Base-by-base conservation (phyloP, 305 asterid genomes). In the Fraxinus sp. region DNA sequence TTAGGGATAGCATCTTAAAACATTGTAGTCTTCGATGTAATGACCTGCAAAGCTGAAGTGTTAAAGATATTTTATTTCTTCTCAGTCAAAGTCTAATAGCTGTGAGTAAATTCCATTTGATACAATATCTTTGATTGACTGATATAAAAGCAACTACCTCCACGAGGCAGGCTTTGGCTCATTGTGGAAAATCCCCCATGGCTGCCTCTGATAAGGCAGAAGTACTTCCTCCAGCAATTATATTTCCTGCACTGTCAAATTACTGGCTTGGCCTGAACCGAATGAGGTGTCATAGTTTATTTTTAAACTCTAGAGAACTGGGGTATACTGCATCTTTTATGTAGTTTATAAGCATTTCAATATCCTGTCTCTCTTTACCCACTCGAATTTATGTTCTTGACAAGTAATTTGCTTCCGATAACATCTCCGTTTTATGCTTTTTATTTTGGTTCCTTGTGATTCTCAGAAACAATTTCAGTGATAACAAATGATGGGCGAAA, bases 401-500 rank as follows among this genome's bases (percentile, higher is more conserved):
- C 57, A 35, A 74, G 49, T 80, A 13, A 62, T 26, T 85, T 85
- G 55, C 82, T 77, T 62, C 82, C 18, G 52, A 22, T 88, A 79
- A 88, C 83, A 20, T 26, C 66, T 37, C 52, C 30, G 30, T 75
- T 28, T 62, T 30, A 14, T 28, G 75, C 75, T 14, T 70, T 70
- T 70, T 11, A 30, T 70, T 30, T 70, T 70, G 41, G 20, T 78
- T 81, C 30, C 78, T 85, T 70, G 83, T 82, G 80, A 55, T 82
- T 84, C 55, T 76, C 94, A 93, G 98, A 96, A 84, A 86, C 91
- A 26, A 96, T 96, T 82, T 94, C 98, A 24, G 86, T 94, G 49
- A 93, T 96, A 88, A 96, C 98, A 82, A 96, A 94, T 84, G 99
- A 96, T 77, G 99, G 99, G 75, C 94, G 99, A 62, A 96, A 93